Conservation (phyloP, 2,329 filamentous ascomycete species). For the Botryotinia narcissicola region DNA sequence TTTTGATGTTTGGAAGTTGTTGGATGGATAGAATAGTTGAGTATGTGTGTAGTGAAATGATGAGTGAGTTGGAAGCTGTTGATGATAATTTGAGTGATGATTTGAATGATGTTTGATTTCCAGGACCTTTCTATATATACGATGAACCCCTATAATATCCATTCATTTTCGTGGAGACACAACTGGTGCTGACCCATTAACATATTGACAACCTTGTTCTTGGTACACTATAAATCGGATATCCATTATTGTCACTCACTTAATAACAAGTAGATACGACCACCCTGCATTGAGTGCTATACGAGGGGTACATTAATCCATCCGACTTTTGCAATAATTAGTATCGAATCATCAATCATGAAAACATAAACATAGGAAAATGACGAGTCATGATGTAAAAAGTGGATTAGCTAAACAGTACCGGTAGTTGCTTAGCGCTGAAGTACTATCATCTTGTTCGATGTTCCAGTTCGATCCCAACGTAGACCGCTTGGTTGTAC, state of each 20-base stretch:
- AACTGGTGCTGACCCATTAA: background rate
- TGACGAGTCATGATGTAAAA: no score
- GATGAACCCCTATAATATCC: background rate
- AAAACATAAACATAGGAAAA: no score
- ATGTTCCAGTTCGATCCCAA: no score
- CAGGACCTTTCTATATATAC: background rate
- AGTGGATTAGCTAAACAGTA: no score
- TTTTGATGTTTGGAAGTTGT: background rate
- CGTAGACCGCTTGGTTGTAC: no score
- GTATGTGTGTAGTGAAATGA: background rate
- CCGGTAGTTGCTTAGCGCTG: no score
- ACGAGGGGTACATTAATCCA: no score
- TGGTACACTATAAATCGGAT: background rate
- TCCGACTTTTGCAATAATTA: no score
- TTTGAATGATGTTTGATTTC: background rate
- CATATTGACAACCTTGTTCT: background rate
- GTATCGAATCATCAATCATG: no score
- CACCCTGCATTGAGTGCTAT: no score
- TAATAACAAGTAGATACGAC: background rate
- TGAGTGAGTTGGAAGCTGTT: background rate
- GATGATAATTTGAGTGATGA: background rate
- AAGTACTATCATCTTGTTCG: no score
- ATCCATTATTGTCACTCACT: background rate
- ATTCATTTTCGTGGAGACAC: background rate
- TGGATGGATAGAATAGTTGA: background rate